phyloP scores from a whole-genome alignment of 345 rosid species.

The Erysimum cheiranthoides region DNA sequence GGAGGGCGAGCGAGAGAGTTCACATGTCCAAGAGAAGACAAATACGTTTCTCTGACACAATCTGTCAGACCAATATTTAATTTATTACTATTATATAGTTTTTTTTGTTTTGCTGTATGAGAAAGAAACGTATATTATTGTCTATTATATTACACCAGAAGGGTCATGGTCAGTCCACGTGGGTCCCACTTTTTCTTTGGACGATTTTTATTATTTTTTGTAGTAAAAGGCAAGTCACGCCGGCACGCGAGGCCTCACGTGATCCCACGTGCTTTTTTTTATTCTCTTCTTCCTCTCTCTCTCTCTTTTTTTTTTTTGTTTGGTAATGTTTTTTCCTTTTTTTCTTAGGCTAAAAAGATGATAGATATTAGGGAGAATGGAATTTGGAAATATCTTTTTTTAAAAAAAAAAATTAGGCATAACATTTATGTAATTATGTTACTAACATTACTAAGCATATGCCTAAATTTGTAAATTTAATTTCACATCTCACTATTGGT shows the following conservation, averaged over 20 bases:
- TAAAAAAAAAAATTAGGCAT: neutral
- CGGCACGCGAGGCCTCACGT: constrained; percentile 70
- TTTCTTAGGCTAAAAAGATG: neutral
- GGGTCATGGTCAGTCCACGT: constrained; percentile 41
- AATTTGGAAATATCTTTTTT: too few relatives aligned
- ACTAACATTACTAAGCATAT: constrained; percentile 27
- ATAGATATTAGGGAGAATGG: neutral
- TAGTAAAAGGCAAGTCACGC: constrained; percentile 61
- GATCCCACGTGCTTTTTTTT: constrained; percentile 61
- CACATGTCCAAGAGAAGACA: constrained; percentile 55
- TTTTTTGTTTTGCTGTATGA: constrained; percentile 21
- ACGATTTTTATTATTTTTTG: constrained; percentile 34
- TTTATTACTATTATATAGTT: neutral
- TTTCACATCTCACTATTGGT: neutral
- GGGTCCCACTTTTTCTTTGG: constrained; percentile 46
- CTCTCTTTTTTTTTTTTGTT: neutral
- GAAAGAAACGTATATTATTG: constrained; percentile 38
- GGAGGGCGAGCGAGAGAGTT: constrained; percentile 31
- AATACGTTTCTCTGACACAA: constrained; percentile 53
- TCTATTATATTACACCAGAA: constrained; percentile 9
- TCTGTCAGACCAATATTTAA: constrained; percentile 29
- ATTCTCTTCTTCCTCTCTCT: constrained; percentile 12
- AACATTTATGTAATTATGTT: constrained; percentile 11
- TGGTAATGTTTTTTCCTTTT: neutral
- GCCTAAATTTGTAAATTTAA: constrained; percentile 15